Evolutionary conservation across 352 stramenopile genomes (phyloP), one percentile per base, ranked within the genome.

Genomic region (Aphanomyces stellatus): DNA sequence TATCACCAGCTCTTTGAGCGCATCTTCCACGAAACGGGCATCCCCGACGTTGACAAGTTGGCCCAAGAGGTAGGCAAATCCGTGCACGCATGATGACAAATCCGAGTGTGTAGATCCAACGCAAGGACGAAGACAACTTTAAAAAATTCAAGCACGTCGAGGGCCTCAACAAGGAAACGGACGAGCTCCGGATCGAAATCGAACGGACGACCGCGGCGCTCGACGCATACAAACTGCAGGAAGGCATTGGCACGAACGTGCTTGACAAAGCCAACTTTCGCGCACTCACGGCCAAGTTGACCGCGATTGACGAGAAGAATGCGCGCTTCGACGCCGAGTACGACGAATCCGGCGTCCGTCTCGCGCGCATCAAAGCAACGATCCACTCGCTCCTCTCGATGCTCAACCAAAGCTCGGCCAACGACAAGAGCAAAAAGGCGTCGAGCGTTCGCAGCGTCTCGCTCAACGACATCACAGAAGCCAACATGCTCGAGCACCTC

Each of bases 81-180:
- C 60, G 3, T 19, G 3, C 4, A 11, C 15, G 41, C 13, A 27
- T 19, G n/a, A 27, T 31, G 3, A 56, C 27, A 55, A 2, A 24
- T 25, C 8, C 6, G 15, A 46, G 37, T 0, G 13, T 17, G 17
- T 57, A 67, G 30, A 77, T 91, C 51, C 55, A 83, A 13, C 51
- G 61, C 46, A 84, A 82, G 17, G 83, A 91, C 60, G 83, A 87
- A 53, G 79, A 80, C 42, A 91, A 91, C 55, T 91, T 91, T 51
- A 85, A 90, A 70, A 82, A 79, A 25, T 91, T 91, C 66, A 85
- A 88, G 65, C 80, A 78, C 34, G 81, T 88, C 11, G 83, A 91
- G 51, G 79, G 81, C 43, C 60, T 91, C 7, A 78, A 86, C 43
- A 73, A 75, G 7, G 83, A 91, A 42, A 76, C 88, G 51, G 77